Percentiles rank a stretch among this genome's conserved stretches.
phyloP scores from a whole-genome alignment of 352 stramenopile species.

The Phytophthora quininea region DNA sequence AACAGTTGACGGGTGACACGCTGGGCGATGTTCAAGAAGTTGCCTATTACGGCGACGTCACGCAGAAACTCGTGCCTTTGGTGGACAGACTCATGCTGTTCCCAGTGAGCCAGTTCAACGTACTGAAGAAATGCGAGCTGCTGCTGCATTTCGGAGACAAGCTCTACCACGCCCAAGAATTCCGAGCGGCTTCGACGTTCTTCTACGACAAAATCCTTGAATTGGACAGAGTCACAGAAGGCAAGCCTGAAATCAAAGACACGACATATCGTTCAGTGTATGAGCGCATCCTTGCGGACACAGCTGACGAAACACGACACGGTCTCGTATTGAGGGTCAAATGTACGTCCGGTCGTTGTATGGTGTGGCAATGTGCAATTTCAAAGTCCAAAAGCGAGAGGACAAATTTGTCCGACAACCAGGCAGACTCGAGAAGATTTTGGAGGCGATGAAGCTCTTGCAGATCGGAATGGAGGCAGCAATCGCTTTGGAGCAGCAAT shows the following conservation, averaged over 20 bases:
- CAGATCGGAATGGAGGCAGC: conserved; percentile 54
- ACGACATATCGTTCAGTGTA: background rate
- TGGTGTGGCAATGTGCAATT: conserved; percentile 49
- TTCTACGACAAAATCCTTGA: conserved; percentile 55
- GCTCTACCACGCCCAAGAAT: conserved; percentile 54
- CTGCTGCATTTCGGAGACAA: conserved; percentile 58
- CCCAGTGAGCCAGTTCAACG: conserved; percentile 35
- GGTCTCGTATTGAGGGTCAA: conserved; percentile 24
- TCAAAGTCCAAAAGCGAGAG: conserved; percentile 38
- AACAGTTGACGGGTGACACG: conserved; percentile 8
- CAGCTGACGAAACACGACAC: background rate
- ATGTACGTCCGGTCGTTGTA: conserved; percentile 51
- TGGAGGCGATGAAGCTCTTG: conserved; percentile 38
- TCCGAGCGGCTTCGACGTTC: conserved; percentile 45
- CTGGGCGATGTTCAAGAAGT: conserved; percentile 36
- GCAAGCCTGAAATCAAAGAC: background rate
- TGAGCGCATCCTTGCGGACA: conserved; percentile 19
- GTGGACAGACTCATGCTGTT: conserved; percentile 39
- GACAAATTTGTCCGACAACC: conserved; percentile 51
- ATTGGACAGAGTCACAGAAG: conserved; percentile 12
- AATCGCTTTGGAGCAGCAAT: conserved; percentile 40
- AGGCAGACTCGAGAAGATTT: conserved; percentile 57
- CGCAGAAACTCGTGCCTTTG: conserved; percentile 47
- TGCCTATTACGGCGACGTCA: conserved; percentile 47
- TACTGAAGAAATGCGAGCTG: conserved; percentile 43